Evolutionary conservation across 2,329 filamentous ascomycete species (phyloP).

Genomic region (Pestalotiopsis sp.): DNA sequence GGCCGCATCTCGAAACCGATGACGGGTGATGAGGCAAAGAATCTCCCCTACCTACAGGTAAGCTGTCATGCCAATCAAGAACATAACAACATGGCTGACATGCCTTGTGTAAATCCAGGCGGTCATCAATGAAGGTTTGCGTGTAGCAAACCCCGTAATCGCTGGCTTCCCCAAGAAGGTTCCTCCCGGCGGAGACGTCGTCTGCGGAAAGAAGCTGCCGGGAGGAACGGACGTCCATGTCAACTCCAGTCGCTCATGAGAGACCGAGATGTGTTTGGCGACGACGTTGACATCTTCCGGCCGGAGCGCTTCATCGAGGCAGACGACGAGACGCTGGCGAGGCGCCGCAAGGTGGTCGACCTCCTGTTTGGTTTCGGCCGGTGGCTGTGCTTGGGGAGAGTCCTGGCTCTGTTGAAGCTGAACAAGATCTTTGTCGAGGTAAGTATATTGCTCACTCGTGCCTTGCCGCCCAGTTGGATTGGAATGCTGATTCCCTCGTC

Average conservation of each 20-base stretch:
- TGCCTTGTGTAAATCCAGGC: slow-evolving; percentile 9
- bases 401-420: slow-evolving; percentile 14
- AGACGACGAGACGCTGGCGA: slow-evolving; percentile 2
- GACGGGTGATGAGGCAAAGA: slow-evolving; percentile 10
- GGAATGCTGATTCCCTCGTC: neutral
- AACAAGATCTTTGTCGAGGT: slow-evolving; percentile 15
- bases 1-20: slow-evolving; percentile 19
- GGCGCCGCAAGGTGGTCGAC: slow-evolving; percentile 12
- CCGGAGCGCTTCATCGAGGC: slow-evolving; percentile 16
- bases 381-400: slow-evolving; percentile 15
- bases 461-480: too few species aligned
- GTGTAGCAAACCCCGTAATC: slow-evolving; percentile 16
- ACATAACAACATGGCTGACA: neutral
- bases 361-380: slow-evolving; percentile 16
- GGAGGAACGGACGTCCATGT: slow-evolving; percentile 14
- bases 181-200: slow-evolving; percentile 24
- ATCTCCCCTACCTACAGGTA: slow-evolving; percentile 13
- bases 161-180: slow-evolving; percentile 18
- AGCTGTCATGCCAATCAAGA: neutral
- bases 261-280: slow-evolving; percentile 5
- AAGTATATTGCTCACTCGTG: too few species aligned
- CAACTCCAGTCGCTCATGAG: slow-evolving; percentile 8
- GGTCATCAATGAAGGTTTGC: slow-evolving; percentile 19
- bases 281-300: slow-evolving; percentile 12
- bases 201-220: slow-evolving; percentile 17